Evolutionary conservation across 192 early-diverging fungal species (phyloP), one percentile per base, ranked within the genome.

Genomic region (Coemansia sp.): DNA sequence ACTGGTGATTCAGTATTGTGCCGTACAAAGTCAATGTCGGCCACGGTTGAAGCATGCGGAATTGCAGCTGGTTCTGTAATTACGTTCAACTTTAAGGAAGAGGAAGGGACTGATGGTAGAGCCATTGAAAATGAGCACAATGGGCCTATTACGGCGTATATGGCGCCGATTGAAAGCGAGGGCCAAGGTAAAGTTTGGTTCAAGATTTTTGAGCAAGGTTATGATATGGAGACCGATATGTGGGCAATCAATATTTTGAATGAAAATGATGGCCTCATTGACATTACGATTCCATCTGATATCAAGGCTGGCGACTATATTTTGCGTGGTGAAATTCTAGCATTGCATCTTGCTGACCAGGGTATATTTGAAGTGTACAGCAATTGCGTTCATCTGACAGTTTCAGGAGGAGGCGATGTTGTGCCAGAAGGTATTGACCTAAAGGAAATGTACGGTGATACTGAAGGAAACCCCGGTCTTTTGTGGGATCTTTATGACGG

Each of bases 221-320:
- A 19, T 9, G 45, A 47, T 9, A 21, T 21, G 45, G 19, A 21
- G 18, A 47, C 4, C 45, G 45, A 47, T 19, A 47, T 19, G 19
- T 47, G 45, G 45, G 45, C 45, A 2, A 47, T 47, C 45, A 47
- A 47, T 19, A 47, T 47, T 17, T 21, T 47, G 14, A 47, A 47
- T 9, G 45, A 47, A 9, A 47, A 47, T 21, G 45, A 47, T 19
- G 45, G 45, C 8, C 45, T 47, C 3, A 21, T 47, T 47, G 45
- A 47, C 14, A 21, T 47, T 4, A 47, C 15, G 4, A 47, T 47
- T 21, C 45, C 45, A 9, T n/a, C 45, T 7, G 45, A 47, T 47
- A 47, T 47, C 17, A 47, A 47, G 45, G 45, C 45, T 22, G 45
- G 45, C 19, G 45, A 47, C 45, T 47, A 47, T 47, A 47, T 47